These are phyloP conservation scores for Aspergillus nidulans DNA, from an alignment of 495 filamentous ascomycete species.

Conservation along the genomic window DNA sequence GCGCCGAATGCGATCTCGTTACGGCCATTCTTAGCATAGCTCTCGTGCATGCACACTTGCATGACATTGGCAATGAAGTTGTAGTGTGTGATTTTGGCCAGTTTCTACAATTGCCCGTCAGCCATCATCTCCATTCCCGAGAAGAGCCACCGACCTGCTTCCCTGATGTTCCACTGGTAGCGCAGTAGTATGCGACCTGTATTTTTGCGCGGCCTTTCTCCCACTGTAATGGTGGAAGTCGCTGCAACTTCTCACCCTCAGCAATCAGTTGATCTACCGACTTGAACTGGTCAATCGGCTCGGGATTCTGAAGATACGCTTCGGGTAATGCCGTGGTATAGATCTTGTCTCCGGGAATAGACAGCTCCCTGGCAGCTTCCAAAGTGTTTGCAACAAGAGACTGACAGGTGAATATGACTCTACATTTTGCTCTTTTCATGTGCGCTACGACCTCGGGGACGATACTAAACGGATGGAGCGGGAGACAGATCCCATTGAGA, in stretches of 20 bases:
- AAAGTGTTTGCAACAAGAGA: slow-evolving; percentile 5
- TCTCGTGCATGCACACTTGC: slow-evolving; percentile 10
- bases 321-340: slow-evolving; percentile 4
- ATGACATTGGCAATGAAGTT: slow-evolving; percentile 12
- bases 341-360: slow-evolving; percentile 1
- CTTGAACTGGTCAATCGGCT: slow-evolving; percentile 11
- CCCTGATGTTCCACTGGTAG: slow-evolving; percentile 17
- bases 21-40: slow-evolving; percentile 5
- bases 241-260: not conserved
- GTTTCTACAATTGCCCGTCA: slow-evolving; percentile 4
- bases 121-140: not conserved
- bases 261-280: slow-evolving; percentile 5
- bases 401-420: slow-evolving; percentile 8
- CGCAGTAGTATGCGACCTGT: slow-evolving; percentile 12
- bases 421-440: slow-evolving; percentile 6
- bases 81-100: slow-evolving; percentile 12
- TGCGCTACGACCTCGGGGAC: slow-evolving; percentile 12
- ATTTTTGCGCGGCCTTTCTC: slow-evolving; percentile 5
- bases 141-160: slow-evolving; percentile 3
- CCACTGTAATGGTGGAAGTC: slow-evolving; percentile 5
- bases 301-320: slow-evolving; percentile 4
- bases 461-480: slow-evolving; percentile 9
- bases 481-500: slow-evolving; percentile 13
- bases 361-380: slow-evolving; percentile 2
- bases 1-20: slow-evolving; percentile 8